phyloP scores from a whole-genome alignment of 306 rosid species.

The Rosa lucieae region DNA sequence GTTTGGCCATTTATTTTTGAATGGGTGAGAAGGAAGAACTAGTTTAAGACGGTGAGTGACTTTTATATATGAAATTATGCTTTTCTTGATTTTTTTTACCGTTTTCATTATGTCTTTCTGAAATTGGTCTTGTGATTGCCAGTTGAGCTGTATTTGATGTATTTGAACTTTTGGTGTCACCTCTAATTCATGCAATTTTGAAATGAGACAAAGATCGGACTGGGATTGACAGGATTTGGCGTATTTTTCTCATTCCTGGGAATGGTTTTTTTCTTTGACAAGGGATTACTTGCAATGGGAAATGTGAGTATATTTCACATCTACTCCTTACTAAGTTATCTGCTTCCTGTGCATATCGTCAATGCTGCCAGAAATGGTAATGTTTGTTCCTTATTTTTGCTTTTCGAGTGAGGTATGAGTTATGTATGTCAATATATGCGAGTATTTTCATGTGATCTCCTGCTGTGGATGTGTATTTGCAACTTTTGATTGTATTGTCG shows the following conservation, averaged over 20 bases:
- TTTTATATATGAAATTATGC: too few relatives aligned
- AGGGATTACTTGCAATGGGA: constrained; percentile 98
- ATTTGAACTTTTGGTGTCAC: background rate
- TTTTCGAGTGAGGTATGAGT: background rate
- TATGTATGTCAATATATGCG: background rate
- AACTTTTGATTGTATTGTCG: background rate
- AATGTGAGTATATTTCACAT: constrained; percentile 56
- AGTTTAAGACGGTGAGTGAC: too few relatives aligned
- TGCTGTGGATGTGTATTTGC: background rate
- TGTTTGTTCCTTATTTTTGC: constrained; percentile 1
- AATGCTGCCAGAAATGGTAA: constrained; percentile 87
- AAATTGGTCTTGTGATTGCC: background rate
- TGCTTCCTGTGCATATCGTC: constrained; percentile 48
- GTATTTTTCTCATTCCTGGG: constrained; percentile 91
- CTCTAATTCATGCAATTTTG: constrained; percentile 32
- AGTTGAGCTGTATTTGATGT: background rate
- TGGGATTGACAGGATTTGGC: constrained; percentile 97
- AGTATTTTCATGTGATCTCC: background rate
- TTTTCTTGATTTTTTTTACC: too few relatives aligned
- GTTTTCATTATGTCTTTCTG: too few relatives aligned
- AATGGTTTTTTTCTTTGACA: constrained; percentile 85
- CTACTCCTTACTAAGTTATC: constrained; percentile 12
- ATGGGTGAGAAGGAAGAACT: too few relatives aligned
- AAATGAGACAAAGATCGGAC: constrained; percentile 77
- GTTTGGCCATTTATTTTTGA: too few relatives aligned